Evolutionary conservation across 2,329 filamentous ascomycete species (phyloP).

Genomic region (Curvularia eragrostidis): DNA sequence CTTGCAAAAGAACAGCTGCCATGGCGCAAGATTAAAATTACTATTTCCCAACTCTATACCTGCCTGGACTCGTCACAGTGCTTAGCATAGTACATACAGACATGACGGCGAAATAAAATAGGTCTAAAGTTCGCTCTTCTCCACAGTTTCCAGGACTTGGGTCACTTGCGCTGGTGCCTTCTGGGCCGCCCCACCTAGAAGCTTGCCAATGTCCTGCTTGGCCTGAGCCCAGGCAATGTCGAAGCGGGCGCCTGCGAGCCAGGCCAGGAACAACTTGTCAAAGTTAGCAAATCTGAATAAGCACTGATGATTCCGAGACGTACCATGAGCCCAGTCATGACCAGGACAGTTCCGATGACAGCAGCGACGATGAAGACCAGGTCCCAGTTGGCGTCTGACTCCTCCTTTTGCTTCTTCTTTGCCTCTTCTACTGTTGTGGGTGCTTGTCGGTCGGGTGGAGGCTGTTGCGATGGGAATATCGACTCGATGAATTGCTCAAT

Average conservation of each 20-base stretch:
- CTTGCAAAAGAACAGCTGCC: not conserved
- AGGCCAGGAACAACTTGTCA: conserved; percentile 75
- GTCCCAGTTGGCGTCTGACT: conserved; percentile 61
- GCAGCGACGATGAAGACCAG: conserved; percentile 69
- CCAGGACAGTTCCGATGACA: conserved; percentile 70
- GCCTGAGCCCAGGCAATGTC: conserved; percentile 70
- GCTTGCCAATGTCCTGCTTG: conserved; percentile 56
- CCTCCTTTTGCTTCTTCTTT: conserved; percentile 60
- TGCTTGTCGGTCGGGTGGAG: conserved; percentile 55
- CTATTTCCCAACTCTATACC: conserved; percentile 27
- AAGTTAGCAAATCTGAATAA: conserved; percentile 25
- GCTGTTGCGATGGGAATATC: conserved; percentile 84
- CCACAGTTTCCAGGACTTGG: conserved; percentile 33
- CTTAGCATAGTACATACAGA: conserved; percentile 43
- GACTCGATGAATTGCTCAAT: conserved; percentile 96
- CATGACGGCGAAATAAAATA: conserved; percentile 19
- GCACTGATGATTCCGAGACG: conserved; percentile 39
- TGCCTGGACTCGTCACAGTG: conserved; percentile 21
- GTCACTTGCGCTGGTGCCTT: conserved; percentile 22
- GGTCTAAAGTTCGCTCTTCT: conserved; percentile 53
- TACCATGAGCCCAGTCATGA: conserved; percentile 84
- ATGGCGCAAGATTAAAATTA: conserved; percentile 31
- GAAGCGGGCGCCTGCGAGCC: conserved; percentile 81
- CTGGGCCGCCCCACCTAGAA: conserved; percentile 30
- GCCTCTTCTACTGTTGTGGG: conserved; percentile 61